These are phyloP conservation scores for Candida coquimbonensis DNA, from an alignment of 805 yeast genomes.

Conservation along the genomic window DNA sequence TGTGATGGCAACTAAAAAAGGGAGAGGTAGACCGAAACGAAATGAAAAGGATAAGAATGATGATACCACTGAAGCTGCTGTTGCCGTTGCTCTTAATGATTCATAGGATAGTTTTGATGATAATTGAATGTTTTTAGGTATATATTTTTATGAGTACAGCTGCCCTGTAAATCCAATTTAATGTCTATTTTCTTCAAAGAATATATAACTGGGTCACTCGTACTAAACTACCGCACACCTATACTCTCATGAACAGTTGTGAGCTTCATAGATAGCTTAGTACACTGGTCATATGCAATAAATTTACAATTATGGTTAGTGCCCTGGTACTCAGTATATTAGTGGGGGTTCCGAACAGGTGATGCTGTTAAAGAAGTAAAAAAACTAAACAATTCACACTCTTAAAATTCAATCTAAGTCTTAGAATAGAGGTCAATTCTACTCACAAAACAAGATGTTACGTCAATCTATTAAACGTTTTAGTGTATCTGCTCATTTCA, in stretches of 20 bases:
- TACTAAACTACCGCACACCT: too few relatives aligned
- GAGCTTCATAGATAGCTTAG: not conserved
- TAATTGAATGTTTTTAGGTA: too few relatives aligned
- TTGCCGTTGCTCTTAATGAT: constrained; percentile 8
- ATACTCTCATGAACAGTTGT: too few relatives aligned
- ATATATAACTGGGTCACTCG: too few relatives aligned
- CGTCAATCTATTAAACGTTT: constrained; percentile 1
- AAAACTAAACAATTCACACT: not conserved
- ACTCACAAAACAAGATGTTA: constrained; percentile 5
- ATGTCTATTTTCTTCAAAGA: too few relatives aligned
- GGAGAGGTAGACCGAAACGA: constrained; percentile 16
- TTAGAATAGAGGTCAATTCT: not conserved
- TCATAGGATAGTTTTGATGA: not conserved
- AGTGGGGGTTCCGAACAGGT: constrained; percentile 5
- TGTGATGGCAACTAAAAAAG: constrained; percentile 1
- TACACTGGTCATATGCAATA: not conserved
- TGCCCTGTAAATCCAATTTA: too few relatives aligned
- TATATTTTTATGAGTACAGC: too few relatives aligned
- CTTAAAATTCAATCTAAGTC: not conserved
- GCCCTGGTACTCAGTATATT: not conserved
- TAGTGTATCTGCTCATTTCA: not conserved
- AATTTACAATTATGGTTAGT: not conserved
- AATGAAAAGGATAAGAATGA: not conserved
- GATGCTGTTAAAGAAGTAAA: constrained; percentile 1
- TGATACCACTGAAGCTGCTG: not conserved